A percentile compares a stretch with the other conserved stretches of the same genome.
Conservation (phyloP, 306 rosid species). For the Crataegus laevigata region DNA sequence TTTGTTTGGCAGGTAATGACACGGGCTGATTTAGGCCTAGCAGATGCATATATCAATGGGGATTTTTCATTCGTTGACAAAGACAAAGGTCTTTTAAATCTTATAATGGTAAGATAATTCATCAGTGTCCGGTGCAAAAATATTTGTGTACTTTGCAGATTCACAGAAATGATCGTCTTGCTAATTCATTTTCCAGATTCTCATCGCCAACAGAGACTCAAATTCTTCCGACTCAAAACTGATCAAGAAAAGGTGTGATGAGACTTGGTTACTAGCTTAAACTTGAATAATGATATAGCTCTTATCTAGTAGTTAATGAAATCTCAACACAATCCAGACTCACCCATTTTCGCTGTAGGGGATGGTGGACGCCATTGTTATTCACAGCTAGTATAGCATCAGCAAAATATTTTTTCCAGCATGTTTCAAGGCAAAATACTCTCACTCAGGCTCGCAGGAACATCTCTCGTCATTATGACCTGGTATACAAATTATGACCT, state of each 20-base stretch:
- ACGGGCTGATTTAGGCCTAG: conserved; percentile 90
- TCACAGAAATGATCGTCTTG: neutral
- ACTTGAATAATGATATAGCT: neutral
- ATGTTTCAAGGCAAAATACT: conserved; percentile 69
- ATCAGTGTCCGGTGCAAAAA: neutral
- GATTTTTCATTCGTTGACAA: conserved; percentile 72
- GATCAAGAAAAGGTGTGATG: conserved; percentile 45
- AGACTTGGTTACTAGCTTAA: neutral
- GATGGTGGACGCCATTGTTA: conserved; percentile 93
- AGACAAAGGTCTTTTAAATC: conserved; percentile 59
- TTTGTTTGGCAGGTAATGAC: conserved; percentile 60
- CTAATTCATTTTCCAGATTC: conserved; percentile 45
- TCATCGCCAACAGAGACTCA: conserved; percentile 72
- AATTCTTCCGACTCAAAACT: conserved; percentile 37
- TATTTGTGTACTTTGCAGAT: neutral
- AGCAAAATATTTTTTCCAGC: conserved; percentile 66
- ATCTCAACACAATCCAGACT: neutral
- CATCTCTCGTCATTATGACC: conserved; percentile 83
- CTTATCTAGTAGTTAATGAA: neutral
- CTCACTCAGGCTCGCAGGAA: conserved; percentile 84
- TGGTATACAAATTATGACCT: conserved; percentile 34
- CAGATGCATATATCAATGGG: conserved; percentile 76
- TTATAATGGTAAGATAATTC: conserved; percentile 43
- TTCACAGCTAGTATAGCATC: conserved; percentile 67
- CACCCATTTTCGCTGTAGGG: conserved; percentile 33